These are phyloP conservation scores for Sphaerulina musiva DNA, from an alignment of 2,329 filamentous ascomycete species.

Conservation along the genomic window DNA sequence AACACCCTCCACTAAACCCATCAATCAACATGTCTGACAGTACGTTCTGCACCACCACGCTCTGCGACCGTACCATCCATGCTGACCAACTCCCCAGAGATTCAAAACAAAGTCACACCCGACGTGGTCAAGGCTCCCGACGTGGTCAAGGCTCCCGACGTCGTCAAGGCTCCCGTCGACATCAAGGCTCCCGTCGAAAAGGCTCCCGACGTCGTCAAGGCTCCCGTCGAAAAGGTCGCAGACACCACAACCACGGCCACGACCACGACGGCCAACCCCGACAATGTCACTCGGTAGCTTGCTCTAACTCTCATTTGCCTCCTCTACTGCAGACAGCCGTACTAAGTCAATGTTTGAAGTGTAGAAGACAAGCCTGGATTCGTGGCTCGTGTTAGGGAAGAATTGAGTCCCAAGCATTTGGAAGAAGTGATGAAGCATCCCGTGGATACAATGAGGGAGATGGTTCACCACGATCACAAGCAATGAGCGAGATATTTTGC, in stretches of 20 bases:
- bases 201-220: neutral
- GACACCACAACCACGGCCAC: too few species aligned
- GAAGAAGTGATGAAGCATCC: neutral
- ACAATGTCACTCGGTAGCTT: too few species aligned
- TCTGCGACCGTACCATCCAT: neutral
- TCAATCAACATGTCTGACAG: neutral
- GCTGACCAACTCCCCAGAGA: neutral
- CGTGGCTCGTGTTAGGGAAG: neutral
- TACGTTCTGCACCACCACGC: neutral
- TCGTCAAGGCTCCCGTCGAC: too few species aligned
- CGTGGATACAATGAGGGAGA: neutral
- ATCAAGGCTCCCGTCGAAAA: too few species aligned
- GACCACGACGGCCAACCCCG: too few species aligned
- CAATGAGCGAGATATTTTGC: neutral
- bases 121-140: neutral
- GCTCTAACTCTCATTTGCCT: too few species aligned
- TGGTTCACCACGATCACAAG: neutral
- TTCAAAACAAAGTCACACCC: neutral
- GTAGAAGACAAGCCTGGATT: neutral
- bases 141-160: too few species aligned
- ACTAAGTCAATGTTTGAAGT: neutral
- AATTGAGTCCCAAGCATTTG: neutral
- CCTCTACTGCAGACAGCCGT: too few species aligned
- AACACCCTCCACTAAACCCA: neutral
- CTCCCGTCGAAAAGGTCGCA: too few species aligned